phyloP scores from a whole-genome alignment of 257 asterid genomes.

The Gentiana straminea region DNA sequence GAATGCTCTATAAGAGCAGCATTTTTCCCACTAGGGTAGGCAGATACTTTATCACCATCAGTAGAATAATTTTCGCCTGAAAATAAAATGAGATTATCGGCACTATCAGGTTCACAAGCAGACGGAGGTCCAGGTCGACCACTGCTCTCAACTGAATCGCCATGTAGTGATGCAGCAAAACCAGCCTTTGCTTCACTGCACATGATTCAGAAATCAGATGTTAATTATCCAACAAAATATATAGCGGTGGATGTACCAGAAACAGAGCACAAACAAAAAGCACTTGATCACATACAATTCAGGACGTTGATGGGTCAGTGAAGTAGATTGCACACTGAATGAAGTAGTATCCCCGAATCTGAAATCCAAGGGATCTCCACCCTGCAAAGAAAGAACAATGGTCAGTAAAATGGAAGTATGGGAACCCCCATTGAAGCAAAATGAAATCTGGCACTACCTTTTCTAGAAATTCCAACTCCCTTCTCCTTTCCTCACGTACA shows the following conservation, averaged over 20 bases:
- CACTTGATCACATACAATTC: slow-evolving; percentile 58
- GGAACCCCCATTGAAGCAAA: slow-evolving; percentile 9
- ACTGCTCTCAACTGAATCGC: slow-evolving; percentile 88
- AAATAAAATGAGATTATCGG: slow-evolving; percentile 82
- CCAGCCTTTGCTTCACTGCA: slow-evolving; percentile 79
- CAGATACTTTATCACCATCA: slow-evolving; percentile 45
- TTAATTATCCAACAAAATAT: not conserved
- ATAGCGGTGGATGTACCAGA: not conserved
- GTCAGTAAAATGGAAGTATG: slow-evolving; percentile 13
- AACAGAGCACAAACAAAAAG: slow-evolving; percentile 9
- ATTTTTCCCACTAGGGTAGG: slow-evolving; percentile 38
- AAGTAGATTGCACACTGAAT: slow-evolving; percentile 71
- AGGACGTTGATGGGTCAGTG: slow-evolving; percentile 55
- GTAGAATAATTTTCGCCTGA: slow-evolving; percentile 53
- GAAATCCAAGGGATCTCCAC: slow-evolving; percentile 81
- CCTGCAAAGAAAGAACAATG: slow-evolving; percentile 37
- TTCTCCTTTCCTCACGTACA: slow-evolving; percentile 59
- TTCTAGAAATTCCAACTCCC: slow-evolving; percentile 82
- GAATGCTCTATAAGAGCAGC: slow-evolving; percentile 40
- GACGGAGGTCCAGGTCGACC: slow-evolving; percentile 64
- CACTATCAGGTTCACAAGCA: slow-evolving; percentile 62
- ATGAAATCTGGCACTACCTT: slow-evolving; percentile 44
- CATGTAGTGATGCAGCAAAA: slow-evolving; percentile 75
- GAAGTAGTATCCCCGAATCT: slow-evolving; percentile 46
- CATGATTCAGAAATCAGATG: slow-evolving; percentile 10